Evolutionary conservation across 2,329 filamentous ascomycete genomes (phyloP), one percentile per base, ranked within the genome.

Genomic region (Alternaria triticimaculans): DNA sequence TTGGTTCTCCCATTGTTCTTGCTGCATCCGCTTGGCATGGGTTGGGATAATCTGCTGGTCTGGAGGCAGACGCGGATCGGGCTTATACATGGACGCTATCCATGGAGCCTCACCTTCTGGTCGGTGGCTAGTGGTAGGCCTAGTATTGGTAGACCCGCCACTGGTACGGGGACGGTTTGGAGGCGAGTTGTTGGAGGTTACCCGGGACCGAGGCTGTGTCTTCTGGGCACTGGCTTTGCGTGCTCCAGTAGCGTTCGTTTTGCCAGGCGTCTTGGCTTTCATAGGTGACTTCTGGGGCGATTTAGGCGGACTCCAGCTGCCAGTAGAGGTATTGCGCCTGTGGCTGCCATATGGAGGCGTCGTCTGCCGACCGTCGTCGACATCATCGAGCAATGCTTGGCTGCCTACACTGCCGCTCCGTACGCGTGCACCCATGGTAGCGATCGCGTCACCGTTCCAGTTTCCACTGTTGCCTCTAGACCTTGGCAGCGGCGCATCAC

Each of bases 31-130:
- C 74, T 91, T 93, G 12, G 96, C 96, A 66, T 98, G 94, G 0
- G 96, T 98, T 1, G 96, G 96, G 11, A 99, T 88, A 57, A 99
- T 89, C 77, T 99, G 96, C 80, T 99, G 92, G 66, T 99, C 96
- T 0, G 94, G 96, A 6, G 96, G 96, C 33, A 99, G 84, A 64
- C 94, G 90, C 28, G 96, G 96, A 77, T 99, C 96, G 0, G 96
- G 96, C 76, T 96, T 97, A 81, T 97, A 99, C 81, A 97, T 93
- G 21, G 92, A 92, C 49, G 96, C 88, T 81, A 98, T 88, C 96
- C 96, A 99, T 55, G 96, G 96, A 10, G 96, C 94, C 58, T 98
- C 95, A 20, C 96, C 96, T 83, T 98, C 96, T 1, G 94, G 94
- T 45, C 90, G 88, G 76, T 86, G 92, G 89, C 64, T 89, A 83